These are phyloP conservation scores for Venturia aucupariae DNA, from an alignment of 2,329 filamentous ascomycete genomes.

Conservation along the genomic window DNA sequence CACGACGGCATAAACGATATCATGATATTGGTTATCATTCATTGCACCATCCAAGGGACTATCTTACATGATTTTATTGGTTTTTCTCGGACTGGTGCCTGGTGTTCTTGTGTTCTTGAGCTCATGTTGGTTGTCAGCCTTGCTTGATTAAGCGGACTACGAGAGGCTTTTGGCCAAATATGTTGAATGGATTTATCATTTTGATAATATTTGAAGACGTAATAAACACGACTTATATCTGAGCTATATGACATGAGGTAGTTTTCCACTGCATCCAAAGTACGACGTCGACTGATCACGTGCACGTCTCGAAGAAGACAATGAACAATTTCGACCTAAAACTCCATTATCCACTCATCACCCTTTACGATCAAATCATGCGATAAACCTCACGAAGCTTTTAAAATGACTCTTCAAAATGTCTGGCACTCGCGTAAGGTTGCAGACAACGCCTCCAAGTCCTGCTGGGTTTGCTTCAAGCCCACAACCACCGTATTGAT, in stretches of 20 bases:
- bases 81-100: background rate
- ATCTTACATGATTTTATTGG: background rate
- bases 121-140: background rate
- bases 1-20: no score
- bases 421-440: constrained; percentile 79
- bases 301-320: background rate
- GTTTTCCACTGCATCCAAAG: background rate
- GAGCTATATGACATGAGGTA: no score
- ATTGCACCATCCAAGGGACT: no score
- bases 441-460: constrained; percentile 70
- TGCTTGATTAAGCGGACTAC: background rate
- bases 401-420: constrained; percentile 49
- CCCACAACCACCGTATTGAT: constrained; percentile 79
- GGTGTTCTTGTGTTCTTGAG: background rate
- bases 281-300: background rate
- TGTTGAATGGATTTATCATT: no score
- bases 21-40: no score
- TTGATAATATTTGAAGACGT: no score
- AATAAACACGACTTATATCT: no score
- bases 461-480: constrained; percentile 89
- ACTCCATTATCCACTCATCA: background rate
- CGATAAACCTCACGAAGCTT: background rate
- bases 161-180: background rate
- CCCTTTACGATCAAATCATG: background rate
- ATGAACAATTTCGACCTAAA: background rate